Evolutionary conservation across 1,284 basidiomycete species (phyloP).

Genomic region (Tilletia indica): DNA sequence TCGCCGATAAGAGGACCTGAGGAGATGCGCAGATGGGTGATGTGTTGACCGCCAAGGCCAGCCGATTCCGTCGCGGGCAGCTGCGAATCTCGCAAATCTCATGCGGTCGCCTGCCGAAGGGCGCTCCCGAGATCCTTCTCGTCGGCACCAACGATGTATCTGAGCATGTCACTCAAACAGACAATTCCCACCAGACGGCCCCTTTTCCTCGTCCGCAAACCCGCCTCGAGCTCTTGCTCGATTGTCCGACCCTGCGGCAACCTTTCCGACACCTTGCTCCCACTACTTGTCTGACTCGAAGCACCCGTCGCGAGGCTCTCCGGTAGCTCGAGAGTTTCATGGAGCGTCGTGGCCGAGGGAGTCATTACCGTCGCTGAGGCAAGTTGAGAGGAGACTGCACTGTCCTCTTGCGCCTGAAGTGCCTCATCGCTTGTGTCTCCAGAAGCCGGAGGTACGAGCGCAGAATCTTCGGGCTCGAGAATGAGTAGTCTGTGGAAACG

Average conservation of each 20-base stretch:
- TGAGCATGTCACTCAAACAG: conserved; percentile 47
- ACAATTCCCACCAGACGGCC: conserved; percentile 50
- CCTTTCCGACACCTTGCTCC: conserved; percentile 19
- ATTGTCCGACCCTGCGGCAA: conserved; percentile 14
- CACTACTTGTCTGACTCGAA: conserved; percentile 17
- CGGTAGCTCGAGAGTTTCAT: not conserved
- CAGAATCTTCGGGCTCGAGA: conserved; percentile 34
- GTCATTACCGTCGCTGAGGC: not conserved
- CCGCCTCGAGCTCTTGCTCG: conserved; percentile 35
- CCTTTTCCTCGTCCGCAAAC: conserved; percentile 22
- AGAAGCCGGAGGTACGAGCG: not conserved
- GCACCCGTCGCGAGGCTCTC: not conserved
- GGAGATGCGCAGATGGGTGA: too few relatives aligned
- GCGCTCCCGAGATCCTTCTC: conserved; percentile 13
- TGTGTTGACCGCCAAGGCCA: too few relatives aligned
- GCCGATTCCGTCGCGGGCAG: too few relatives aligned
- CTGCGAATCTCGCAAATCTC: not conserved
- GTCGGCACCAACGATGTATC: conserved; percentile 47
- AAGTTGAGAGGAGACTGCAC: too few relatives aligned
- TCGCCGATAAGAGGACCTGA: too few relatives aligned
- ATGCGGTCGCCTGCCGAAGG: conserved; percentile 9
- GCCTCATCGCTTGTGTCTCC: not conserved
- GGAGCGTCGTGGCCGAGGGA: not conserved
- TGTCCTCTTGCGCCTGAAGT: not conserved
- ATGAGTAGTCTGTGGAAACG: conserved; percentile 77